Evolutionary conservation across 1,284 basidiomycete genomes (phyloP).

Genomic region (Rhodotorula glutinis): DNA sequence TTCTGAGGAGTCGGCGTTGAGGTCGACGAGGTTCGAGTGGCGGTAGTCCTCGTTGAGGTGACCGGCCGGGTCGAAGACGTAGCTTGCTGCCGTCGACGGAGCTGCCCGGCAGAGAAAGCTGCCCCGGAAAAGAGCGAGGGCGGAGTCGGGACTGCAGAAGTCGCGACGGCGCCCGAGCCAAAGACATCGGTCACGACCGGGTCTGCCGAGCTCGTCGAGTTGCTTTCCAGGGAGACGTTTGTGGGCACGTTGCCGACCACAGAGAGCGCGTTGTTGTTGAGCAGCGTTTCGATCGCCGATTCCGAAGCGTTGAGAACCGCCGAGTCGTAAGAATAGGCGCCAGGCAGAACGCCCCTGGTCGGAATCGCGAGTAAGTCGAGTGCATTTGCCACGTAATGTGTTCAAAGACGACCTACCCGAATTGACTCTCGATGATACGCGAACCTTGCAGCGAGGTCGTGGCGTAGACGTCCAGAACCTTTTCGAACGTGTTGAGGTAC

Average conservation of each 20-base stretch:
- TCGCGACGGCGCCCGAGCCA: neutral
- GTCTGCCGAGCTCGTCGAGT: neutral
- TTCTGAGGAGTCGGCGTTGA: conserved; percentile 12
- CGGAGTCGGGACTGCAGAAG: neutral
- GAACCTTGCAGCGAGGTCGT: conserved; percentile 54
- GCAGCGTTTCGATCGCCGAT: conserved; percentile 55
- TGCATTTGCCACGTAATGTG: conserved; percentile 3
- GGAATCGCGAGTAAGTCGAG: neutral
- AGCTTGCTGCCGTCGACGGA: conserved; percentile 1
- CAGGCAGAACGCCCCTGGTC: conserved; percentile 7
- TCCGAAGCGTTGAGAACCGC: conserved; percentile 58
- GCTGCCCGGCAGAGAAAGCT: neutral
- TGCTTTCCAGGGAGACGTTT: conserved; percentile 48
- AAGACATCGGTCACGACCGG: neutral
- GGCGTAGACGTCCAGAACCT: conserved; percentile 74
- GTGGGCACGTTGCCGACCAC: conserved; percentile 45
- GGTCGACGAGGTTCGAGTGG: neutral
- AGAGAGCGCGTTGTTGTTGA: conserved; percentile 47
- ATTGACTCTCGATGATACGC: conserved; percentile 47
- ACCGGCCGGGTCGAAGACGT: neutral
- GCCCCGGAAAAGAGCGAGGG: conserved; percentile 16
- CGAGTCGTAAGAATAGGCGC: conserved; percentile 58
- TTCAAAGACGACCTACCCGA: conserved; percentile 44
- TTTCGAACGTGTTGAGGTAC: conserved; percentile 65
- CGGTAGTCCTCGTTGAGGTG: neutral